These are phyloP conservation scores for Teratosphaeria pseudoeucalypti DNA, from an alignment of 2,329 filamentous ascomycete genomes.

Conservation along the genomic window DNA sequence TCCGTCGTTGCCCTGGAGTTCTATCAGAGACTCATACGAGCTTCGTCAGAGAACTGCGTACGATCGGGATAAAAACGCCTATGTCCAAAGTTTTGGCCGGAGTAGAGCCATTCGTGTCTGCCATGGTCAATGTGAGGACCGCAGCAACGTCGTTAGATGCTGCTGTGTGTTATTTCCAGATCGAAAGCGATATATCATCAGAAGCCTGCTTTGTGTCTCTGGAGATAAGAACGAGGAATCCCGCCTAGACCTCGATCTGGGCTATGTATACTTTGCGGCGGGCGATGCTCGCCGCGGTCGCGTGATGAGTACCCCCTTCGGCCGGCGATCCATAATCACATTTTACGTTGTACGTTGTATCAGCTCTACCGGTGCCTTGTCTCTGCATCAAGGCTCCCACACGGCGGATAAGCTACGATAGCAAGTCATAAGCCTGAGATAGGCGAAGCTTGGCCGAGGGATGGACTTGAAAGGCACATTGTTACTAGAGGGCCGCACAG, in stretches of 20 bases:
- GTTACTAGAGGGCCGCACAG: neutral
- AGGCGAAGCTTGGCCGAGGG: neutral
- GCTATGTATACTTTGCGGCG: neutral
- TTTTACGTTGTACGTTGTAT: neutral
- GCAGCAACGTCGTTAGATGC: neutral
- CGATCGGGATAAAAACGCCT: conserved; percentile 9
- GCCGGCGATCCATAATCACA: neutral
- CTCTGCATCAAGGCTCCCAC: neutral
- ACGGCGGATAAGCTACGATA: neutral
- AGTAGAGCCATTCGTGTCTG: neutral
- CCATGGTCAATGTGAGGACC: neutral
- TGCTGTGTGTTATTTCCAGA: neutral
- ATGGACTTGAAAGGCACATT: neutral
- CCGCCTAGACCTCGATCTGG: neutral
- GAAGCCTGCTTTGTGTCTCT: neutral
- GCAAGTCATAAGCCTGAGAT: neutral
- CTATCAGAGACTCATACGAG: neutral
- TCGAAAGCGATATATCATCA: neutral
- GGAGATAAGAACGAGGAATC: neutral
- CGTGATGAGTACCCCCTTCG: neutral
- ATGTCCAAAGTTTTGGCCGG: conserved; percentile 1
- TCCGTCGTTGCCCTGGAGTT: conserved; percentile 5
- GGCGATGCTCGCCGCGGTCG: neutral
- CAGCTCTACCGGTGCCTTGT: neutral
- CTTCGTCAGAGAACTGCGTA: neutral